Evolutionary conservation across 2,329 filamentous ascomycete genomes (phyloP).

Genomic region (Fusarium poae): DNA sequence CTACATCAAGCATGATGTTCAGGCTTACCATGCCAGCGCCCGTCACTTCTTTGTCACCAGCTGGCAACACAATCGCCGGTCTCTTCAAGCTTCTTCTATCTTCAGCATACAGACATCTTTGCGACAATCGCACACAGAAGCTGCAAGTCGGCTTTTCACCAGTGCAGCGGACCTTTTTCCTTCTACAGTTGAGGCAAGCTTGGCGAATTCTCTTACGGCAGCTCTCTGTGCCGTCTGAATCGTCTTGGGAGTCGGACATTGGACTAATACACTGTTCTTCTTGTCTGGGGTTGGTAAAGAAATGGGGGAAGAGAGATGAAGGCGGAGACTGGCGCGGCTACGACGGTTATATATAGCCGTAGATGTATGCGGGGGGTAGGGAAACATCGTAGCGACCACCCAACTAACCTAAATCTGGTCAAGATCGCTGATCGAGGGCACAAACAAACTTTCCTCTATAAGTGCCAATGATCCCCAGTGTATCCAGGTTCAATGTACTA

Average conservation of each 20-base stretch:
- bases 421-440: neutral
- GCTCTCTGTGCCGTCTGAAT: constrained; percentile 23
- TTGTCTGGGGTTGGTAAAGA: neutral
- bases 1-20: too few relatives aligned
- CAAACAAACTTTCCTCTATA: neutral
- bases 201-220: constrained; percentile 27
- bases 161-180: constrained; percentile 26
- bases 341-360: constrained; percentile 22
- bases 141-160: constrained; percentile 25
- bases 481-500: neutral
- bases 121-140: constrained; percentile 19
- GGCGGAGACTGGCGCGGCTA: constrained; percentile 4
- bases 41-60: neutral
- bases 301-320: neutral
- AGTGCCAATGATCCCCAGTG: neutral
- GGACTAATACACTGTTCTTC: neutral
- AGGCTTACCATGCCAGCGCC: constrained; percentile 9
- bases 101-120: constrained; percentile 21
- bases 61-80: neutral
- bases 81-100: constrained; percentile 20
- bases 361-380: neutral
- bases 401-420: neutral
- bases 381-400: neutral
- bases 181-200: constrained; percentile 29
- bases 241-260: constrained; percentile 21